Base-by-base conservation (phyloP, 2,329 filamentous ascomycete species). In the Ploettnerulaceae sp. region DNA sequence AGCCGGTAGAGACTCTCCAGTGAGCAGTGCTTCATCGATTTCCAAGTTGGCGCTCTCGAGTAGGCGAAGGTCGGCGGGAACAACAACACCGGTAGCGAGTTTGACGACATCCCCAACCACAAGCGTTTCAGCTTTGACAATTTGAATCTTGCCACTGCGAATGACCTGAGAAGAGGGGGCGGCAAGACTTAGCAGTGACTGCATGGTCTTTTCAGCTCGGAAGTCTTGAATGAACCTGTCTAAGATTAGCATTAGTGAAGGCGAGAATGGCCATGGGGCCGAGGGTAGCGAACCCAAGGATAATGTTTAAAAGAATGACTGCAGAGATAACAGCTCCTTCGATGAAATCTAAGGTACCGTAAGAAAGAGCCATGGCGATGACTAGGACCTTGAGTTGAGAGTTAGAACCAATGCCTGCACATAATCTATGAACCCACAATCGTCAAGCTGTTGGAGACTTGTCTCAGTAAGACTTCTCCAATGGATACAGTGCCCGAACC, bases 361-460 rank as follows among this genome's bases (percentile, higher is more conserved):
- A 84, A 38, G 77, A 81, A 49, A 80, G 69, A 49, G 79, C 81
- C 79, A 86, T 87, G 60, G 86, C 84, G 60, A 86, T 79, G 56
- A 89, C 72, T 57, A 89, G 79, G 53, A 86, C 82, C 83, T 86
- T 51, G 17, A 14, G 12, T 14, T 36, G 28, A 26, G 14, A 14
- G 33, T 47, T 32, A 48, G 38, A 28, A 34, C 21, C 18, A 46
- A 28, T 39, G 44, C 35, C 20, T 33, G 28, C 21, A 46, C 12
- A 26, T 9, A 2, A 33, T 34, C 14, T 32, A 11, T n/a, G 21
- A 46, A 39, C 25, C 22, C 67, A 74, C 81, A 63, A 84, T 73
- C 54, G 84, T 88, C 67, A 88, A 71, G 69, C 82, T 85, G 70
- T 88, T 88, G 56, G 83, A 85, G 58, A 87, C 76, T 71, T 88